Percentiles rank a stretch among this genome's conserved stretches.
phyloP scores from a whole-genome alignment of 2,329 filamentous ascomycete genomes.

The Endoconidiophora laricicola region DNA sequence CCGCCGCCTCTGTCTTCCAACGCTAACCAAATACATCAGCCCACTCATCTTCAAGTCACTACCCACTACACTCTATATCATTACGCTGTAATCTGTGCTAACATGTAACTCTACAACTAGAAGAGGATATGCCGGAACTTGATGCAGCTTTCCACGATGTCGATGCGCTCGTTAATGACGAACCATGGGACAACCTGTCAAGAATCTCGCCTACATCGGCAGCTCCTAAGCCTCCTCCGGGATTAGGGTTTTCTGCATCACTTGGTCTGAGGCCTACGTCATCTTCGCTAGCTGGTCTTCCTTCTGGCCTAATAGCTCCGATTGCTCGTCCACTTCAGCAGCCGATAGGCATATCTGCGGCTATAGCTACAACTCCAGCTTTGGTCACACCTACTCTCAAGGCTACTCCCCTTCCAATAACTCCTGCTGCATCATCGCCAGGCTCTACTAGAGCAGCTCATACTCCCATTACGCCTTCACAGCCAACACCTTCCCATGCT shows the following conservation, averaged over 20 bases:
- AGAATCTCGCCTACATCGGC: neutral
- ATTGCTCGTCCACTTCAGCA: too few species aligned
- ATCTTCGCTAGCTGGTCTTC: slow-evolving; percentile 13
- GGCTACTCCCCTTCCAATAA: too few species aligned
- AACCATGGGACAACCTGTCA: slow-evolving; percentile 17
- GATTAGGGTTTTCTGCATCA: slow-evolving; percentile 16
- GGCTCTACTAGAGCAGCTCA: too few species aligned
- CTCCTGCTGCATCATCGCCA: too few species aligned
- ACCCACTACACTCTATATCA: too few species aligned
- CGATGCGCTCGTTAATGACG: slow-evolving; percentile 51
- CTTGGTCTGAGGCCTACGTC: slow-evolving; percentile 14
- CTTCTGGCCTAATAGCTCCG: slow-evolving; percentile 11
- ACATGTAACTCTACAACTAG: slow-evolving; percentile 24
- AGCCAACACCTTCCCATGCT: neutral
- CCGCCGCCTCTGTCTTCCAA: too few species aligned
- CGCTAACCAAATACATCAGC: neutral
- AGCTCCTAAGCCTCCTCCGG: slow-evolving; percentile 5
- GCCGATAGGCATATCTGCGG: too few species aligned
- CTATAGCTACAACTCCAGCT: too few species aligned
- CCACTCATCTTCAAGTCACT: neutral
- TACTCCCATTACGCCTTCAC: too few species aligned
- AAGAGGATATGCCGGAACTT: slow-evolving; percentile 43
- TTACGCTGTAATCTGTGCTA: too few species aligned
- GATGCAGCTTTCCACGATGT: slow-evolving; percentile 48
- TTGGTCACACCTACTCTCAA: too few species aligned